Base-by-base conservation (phyloP, 2,329 filamentous ascomycete species). In the Talaromyces sp. region DNA sequence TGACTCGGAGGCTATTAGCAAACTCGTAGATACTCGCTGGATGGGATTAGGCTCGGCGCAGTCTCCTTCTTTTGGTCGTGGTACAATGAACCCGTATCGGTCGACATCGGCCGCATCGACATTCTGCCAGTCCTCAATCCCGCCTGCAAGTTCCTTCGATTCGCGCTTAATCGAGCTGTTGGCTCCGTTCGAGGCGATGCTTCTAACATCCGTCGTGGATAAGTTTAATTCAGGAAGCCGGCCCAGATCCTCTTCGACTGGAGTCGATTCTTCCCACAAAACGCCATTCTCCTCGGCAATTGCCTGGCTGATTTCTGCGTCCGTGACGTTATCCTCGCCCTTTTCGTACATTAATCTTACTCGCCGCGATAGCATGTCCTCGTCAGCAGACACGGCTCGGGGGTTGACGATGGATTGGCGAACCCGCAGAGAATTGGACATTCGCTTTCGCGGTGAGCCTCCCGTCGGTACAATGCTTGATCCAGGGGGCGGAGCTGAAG, bases 61-160 rank as follows among this genome's bases (percentile, higher is more conserved):
- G 10, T 59, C 58, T 10, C 59, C 55, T 9, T 61, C 36, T 55
- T 60, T 63, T 25, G 52, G 32, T 32, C 65, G 66, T 71, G 78
- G 77, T 15, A 81, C 71, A 63, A 88, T 88, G 73, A 88, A 88
- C 10, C 86, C 86, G 69, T 88, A 88, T 62, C 86, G 79, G 70
- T 88, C 86, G 3, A 88, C 84, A 64, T 87, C 81, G 15, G 76
- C 81, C 6, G 79, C 82, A 19, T 82, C 77, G 11, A 88, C 74
- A 70, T 88, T 81, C 63, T 84, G 79, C 85, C 85, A 88, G 66
- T 88, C 85, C 65, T 88, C 86, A 55, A 87, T 81, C 2, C 86
- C 86, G 8, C 86, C 86, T 25, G 85, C 85, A 33, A 83, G 72
- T 71, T 88, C 86, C 56, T 79, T 76, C 11, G 81, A 76, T 64